A percentile compares a stretch with the other conserved stretches of the same genome.
These are phyloP conservation scores for Sphaerulina musiva DNA, from an alignment of 2,329 filamentous ascomycete species.

Conservation along the genomic window DNA sequence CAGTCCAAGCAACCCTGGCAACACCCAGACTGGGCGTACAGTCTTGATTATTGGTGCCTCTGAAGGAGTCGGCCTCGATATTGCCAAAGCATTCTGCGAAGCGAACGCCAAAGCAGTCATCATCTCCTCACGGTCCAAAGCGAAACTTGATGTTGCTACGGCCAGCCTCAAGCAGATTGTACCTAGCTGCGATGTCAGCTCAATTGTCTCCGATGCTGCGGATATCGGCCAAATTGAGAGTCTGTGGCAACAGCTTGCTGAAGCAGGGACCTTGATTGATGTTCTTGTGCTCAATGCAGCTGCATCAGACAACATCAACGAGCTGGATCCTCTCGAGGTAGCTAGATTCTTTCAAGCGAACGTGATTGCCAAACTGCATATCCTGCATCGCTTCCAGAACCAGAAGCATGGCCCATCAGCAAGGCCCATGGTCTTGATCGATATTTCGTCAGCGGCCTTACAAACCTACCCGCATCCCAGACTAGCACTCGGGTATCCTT, in stretches of 20 bases:
- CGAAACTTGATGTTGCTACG: constrained; percentile 7
- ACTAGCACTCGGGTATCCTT: constrained; percentile 2
- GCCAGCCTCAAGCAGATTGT: neutral
- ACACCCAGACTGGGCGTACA: constrained; percentile 8
- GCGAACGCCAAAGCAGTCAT: constrained; percentile 6
- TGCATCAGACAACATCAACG: neutral
- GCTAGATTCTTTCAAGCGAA: constrained; percentile 7
- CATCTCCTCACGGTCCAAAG: constrained; percentile 2
- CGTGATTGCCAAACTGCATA: constrained; percentile 3
- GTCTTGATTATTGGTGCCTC: constrained; percentile 7
- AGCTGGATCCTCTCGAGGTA: constrained; percentile 5
- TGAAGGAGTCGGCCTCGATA: constrained; percentile 10
- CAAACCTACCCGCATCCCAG: constrained; percentile 5
- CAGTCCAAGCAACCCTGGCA: neutral
- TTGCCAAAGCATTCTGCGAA: constrained; percentile 2
- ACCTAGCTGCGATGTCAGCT: neutral
- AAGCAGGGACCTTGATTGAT: constrained; percentile 1
- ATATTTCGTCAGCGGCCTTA: constrained; percentile 5
- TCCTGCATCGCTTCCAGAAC: constrained; percentile 6
- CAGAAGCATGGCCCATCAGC: neutral
- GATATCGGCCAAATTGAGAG: neutral
- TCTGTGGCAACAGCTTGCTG: constrained; percentile 2
- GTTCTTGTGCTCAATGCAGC: constrained; percentile 6
- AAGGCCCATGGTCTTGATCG: constrained; percentile 4
- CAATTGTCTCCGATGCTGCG: constrained; percentile 1